These are phyloP conservation scores for Forsythia suspensa DNA, from an alignment of 257 asterid genomes.

Conservation along the genomic window DNA sequence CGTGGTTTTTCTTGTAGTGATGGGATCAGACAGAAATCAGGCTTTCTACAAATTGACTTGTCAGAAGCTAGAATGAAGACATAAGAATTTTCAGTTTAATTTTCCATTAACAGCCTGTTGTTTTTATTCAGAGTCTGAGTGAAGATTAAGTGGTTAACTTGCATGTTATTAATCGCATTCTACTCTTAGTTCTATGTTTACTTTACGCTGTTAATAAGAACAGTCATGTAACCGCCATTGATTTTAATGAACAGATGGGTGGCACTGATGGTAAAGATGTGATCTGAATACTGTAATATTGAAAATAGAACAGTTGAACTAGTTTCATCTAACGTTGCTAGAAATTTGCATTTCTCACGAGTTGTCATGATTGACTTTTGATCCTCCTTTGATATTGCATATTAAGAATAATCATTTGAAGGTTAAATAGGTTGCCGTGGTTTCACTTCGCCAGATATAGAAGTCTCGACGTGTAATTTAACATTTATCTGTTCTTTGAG, in stretches of 20 bases:
- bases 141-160: neutral
- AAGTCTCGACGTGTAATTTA: neutral
- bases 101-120: neutral
- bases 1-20: neutral
- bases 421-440: neutral
- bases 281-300: neutral
- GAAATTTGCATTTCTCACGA: neutral
- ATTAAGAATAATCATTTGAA: neutral
- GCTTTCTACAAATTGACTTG: neutral
- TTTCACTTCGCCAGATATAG: neutral
- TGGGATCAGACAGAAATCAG: slow-evolving; percentile 22
- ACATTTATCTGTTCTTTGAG: neutral
- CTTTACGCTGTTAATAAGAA: neutral
- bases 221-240: neutral
- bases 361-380: neutral
- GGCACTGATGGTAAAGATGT: slow-evolving; percentile 13
- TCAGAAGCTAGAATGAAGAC: neutral
- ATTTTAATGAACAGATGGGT: neutral
- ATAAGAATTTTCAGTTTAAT: neutral
- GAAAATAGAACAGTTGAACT: slow-evolving; percentile 1
- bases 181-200: neutral
- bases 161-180: neutral
- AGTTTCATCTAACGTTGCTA: slow-evolving; percentile 1
- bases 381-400: neutral
- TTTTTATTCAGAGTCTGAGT: neutral